Base-by-base conservation (phyloP, 2,329 filamentous ascomycete genomes). In the Claviceps pusilla region DNA sequence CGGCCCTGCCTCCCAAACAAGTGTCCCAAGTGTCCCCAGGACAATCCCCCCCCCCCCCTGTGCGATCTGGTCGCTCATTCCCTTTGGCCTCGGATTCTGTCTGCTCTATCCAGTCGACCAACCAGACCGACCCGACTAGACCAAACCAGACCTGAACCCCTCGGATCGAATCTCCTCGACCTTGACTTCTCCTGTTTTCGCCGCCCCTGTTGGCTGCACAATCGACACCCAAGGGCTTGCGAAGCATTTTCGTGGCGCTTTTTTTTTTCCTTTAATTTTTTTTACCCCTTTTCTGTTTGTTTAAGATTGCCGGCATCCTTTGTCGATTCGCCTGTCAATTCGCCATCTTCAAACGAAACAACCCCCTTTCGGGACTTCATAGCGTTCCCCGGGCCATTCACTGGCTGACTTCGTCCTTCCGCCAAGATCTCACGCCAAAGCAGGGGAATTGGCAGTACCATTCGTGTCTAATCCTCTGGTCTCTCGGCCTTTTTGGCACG, bases 321-420 rank as follows among this genome's bases (percentile, higher is more conserved):
- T 29, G 48, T 37, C 52, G 45, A 56, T 56, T 16, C 29, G 31
- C 49, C 28, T 39, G 31, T 39, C 42, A 43, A 39, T 35, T 54
- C 51, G 33, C 48, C 54, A 35, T 14, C 33, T 50, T 48, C 24
- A 49, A 50, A 39, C n/a, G 39, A 31, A 48, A 35, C 50, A 48
- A 42, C 41, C n/a, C 37, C 37, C 31, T 37, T 41, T 31, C 43
- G 37, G 49, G 41, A 55, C 48, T 51, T 37, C 37, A 45, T 28
- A 54, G 51, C 46, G 39, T 48, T 51, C 51, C 48, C 19, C 19
- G 19, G 19, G 51, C 33, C 51, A 50, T 42, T 28, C 31, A 45
- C 35, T 54, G 52, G 43, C 55, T 29, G 46, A 50, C 47, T 52
- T 49, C 50, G 50, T 47, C 53, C 47, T 54, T 50, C 50, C 33